These are phyloP conservation scores for Pythium volutum DNA, from an alignment of 352 stramenopile species.

Conservation along the genomic window DNA sequence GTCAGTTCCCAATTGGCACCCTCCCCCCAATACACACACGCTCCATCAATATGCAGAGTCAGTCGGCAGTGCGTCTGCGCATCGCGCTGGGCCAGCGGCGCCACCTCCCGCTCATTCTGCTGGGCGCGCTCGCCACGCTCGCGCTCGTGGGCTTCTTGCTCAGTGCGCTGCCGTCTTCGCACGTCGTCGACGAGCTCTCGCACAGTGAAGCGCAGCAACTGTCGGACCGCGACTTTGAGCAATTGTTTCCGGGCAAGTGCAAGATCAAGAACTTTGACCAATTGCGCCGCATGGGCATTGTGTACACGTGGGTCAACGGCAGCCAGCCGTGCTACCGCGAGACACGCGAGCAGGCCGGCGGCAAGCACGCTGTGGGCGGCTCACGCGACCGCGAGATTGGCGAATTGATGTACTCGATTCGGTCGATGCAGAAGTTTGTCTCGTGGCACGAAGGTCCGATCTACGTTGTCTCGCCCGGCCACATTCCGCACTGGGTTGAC, in stretches of 20 bases:
- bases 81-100: conserved; percentile 61
- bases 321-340: conserved; percentile 84
- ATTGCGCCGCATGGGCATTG: conserved; percentile 82
- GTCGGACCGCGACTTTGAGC: conserved; percentile 42
- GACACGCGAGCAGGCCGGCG: conserved; percentile 54
- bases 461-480: conserved; percentile 80
- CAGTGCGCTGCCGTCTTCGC: conserved; percentile 29
- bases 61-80: conserved; percentile 59
- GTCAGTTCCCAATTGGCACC: conserved; percentile 1
- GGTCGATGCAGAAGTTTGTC: conserved; percentile 80
- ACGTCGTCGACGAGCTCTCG: conserved; percentile 34
- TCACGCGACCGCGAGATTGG: conserved; percentile 86
- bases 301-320: conserved; percentile 90
- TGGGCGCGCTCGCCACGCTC: conserved; percentile 36
- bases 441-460: conserved; percentile 82
- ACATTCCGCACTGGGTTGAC: conserved; percentile 84
- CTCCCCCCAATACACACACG: neutral
- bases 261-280: conserved; percentile 86
- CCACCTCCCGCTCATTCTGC: conserved; percentile 54
- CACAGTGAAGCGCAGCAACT: conserved; percentile 33
- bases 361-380: conserved; percentile 67
- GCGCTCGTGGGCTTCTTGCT: conserved; percentile 48
- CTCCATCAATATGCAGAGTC: conserved; percentile 48
- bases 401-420: conserved; percentile 87
- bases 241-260: conserved; percentile 73